Percentiles rank a stretch among this genome's conserved stretches.
phyloP scores from a whole-genome alignment of 179 eudicot genomes.

The Nepenthes alata region DNA sequence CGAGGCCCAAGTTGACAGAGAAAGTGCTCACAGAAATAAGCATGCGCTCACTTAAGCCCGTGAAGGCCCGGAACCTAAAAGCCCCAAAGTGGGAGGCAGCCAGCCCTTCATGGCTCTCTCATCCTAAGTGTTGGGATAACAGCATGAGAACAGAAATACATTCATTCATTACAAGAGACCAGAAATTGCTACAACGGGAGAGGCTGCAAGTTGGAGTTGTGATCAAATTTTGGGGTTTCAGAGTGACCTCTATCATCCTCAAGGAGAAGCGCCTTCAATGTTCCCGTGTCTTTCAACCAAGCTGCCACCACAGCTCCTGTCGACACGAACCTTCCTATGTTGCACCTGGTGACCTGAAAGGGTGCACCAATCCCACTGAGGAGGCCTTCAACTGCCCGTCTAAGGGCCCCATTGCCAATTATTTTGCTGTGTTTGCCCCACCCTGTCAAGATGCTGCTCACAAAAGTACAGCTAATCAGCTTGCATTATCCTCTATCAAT shows the following conservation, averaged over 20 bases:
- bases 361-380: slow-evolving; percentile 69
- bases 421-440: slow-evolving; percentile 99
- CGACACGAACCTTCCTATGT: slow-evolving; percentile 75
- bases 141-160: not conserved
- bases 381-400: slow-evolving; percentile 71
- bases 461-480: not conserved
- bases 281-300: slow-evolving; percentile 74
- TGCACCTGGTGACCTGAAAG: slow-evolving; percentile 58
- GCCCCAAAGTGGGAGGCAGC: too few species aligned
- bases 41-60: too few species aligned
- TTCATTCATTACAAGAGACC: too few species aligned
- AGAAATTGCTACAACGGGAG: slow-evolving; percentile 23
- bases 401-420: slow-evolving; percentile 72
- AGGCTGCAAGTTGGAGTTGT: slow-evolving; percentile 24
- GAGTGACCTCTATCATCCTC: slow-evolving; percentile 45
- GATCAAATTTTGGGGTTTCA: slow-evolving; percentile 20
- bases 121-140: too few species aligned
- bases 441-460: slow-evolving; percentile 78
- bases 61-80: too few species aligned
- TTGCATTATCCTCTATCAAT: too few species aligned
- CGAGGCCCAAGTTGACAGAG: too few species aligned
- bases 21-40: too few species aligned
- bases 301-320: slow-evolving; percentile 63
- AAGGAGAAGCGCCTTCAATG: slow-evolving; percentile 54
- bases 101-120: too few species aligned